Conservation (phyloP, 768 basidiomycete genomes). For the Favolaschia claudopus region DNA sequence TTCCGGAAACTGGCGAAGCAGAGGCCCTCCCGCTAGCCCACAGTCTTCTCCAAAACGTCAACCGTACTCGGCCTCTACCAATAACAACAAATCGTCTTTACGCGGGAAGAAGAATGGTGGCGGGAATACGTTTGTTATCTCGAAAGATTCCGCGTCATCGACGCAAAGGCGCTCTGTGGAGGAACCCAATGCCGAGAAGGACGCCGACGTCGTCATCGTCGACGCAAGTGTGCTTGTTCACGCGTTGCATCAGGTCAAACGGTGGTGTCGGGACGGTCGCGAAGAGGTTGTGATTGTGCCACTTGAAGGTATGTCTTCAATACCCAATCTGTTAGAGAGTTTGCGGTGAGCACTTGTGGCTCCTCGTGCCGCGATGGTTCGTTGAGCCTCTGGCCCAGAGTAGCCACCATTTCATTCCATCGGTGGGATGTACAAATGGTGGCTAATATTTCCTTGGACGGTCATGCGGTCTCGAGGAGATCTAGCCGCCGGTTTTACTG, state of each 20-base stretch:
- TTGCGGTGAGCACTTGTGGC: no score
- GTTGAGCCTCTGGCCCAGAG: no score
- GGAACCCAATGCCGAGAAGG: conserved; percentile 61
- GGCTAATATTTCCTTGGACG: no score
- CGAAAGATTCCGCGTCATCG: conserved; percentile 25
- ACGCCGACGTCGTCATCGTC: conserved; percentile 78
- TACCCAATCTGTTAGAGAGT: no score
- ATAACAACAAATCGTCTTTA: conserved; percentile 19
- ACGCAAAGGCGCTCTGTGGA: conserved; percentile 25
- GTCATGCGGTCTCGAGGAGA: no score
- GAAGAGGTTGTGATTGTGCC: conserved; percentile 85
- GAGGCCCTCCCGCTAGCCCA: background rate
- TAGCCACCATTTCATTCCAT: no score
- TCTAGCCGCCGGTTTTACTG: no score
- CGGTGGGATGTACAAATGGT: no score
- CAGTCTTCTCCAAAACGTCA: conserved; percentile 35
- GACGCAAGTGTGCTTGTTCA: conserved; percentile 87
- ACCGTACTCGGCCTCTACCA: conserved; percentile 40
- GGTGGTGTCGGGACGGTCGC: conserved; percentile 80
- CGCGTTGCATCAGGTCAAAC: conserved; percentile 79
- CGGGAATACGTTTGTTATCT: conserved; percentile 9
- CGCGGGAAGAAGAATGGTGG: conserved; percentile 30
- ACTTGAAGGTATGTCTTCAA: conserved; percentile 80
- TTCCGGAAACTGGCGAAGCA: conserved; percentile 70
- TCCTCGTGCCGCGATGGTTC: background rate